Evolutionary conservation across 306 rosid genomes (phyloP).

Genomic region (Styphnolobium japonicum): DNA sequence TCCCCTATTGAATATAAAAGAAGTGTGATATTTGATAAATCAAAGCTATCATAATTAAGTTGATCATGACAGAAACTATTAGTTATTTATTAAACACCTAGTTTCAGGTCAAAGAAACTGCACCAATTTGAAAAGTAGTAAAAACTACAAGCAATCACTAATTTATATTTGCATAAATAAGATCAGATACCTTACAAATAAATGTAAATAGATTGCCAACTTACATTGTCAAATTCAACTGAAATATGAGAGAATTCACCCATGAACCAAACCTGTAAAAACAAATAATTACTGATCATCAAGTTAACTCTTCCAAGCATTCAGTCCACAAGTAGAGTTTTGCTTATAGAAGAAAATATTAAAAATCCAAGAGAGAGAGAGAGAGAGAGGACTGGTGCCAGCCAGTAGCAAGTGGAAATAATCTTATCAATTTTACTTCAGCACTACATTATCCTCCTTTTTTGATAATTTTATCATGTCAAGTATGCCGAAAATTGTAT

Average conservation of each 20-base stretch:
- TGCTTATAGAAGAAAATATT: background rate
- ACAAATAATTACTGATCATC: slow-evolving; percentile 18
- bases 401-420: background rate
- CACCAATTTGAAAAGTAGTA: slow-evolving; percentile 6
- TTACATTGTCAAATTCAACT: slow-evolving; percentile 61
- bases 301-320: background rate
- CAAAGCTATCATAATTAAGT: background rate
- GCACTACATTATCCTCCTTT: background rate
- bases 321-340: background rate
- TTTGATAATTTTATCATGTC: background rate
- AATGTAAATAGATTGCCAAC: slow-evolving; percentile 26
- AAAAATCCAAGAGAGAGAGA: background rate
- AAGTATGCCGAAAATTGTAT: slow-evolving; percentile 3
- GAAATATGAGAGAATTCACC: slow-evolving; percentile 75
- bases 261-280: slow-evolving; percentile 76
- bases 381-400: background rate
- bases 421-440: slow-evolving; percentile 14
- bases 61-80: background rate
- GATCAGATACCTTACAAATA: background rate
- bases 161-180: background rate
- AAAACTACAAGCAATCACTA: background rate
- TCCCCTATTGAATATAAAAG: slow-evolving; percentile 2
- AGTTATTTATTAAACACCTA: background rate
- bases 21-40: background rate
- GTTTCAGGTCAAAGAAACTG: slow-evolving; percentile 19